These are phyloP conservation scores for Carallia pectinifolia DNA, from an alignment of 345 rosid genomes.

Conservation along the genomic window DNA sequence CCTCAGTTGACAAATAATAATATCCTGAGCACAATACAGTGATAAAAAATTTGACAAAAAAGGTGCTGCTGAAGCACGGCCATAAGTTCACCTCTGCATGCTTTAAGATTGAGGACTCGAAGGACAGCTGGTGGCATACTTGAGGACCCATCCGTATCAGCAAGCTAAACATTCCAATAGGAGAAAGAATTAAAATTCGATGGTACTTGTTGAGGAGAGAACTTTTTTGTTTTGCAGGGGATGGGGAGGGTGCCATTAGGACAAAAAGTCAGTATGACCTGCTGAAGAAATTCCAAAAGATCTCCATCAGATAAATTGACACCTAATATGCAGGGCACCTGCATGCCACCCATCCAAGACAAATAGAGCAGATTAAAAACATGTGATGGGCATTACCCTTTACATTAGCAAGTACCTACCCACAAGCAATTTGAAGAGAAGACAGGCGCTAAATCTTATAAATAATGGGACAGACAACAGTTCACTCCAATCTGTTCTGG, in stretches of 20 bases:
- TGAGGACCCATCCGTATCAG: constrained; percentile 85
- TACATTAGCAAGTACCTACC: not conserved
- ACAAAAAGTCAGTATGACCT: constrained; percentile 38
- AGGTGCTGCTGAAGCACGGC: constrained; percentile 6
- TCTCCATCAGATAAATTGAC: constrained; percentile 72
- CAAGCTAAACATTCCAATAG: constrained; percentile 41
- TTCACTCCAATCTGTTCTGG: not conserved
- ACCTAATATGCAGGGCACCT: constrained; percentile 92
- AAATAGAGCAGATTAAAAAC: constrained; percentile 16
- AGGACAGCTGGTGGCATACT: constrained; percentile 71
- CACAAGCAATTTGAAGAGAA: not conserved
- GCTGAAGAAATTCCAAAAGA: constrained; percentile 78
- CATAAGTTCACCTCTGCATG: constrained; percentile 63
- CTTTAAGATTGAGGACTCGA: constrained; percentile 72
- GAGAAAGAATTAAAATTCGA: constrained; percentile 8
- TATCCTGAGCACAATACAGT: not conserved
- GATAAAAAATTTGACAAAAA: not conserved
- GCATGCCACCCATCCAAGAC: constrained; percentile 24
- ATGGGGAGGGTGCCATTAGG: not conserved
- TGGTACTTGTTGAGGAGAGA: not conserved
- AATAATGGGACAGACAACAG: not conserved
- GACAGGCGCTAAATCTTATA: not conserved
- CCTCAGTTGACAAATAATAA: not conserved
- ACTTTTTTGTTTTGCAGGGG: not conserved
- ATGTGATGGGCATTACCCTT: not conserved